These are phyloP conservation scores for Neurospora sp. DNA, from an alignment of 2,329 filamentous ascomycete species.

Conservation along the genomic window DNA sequence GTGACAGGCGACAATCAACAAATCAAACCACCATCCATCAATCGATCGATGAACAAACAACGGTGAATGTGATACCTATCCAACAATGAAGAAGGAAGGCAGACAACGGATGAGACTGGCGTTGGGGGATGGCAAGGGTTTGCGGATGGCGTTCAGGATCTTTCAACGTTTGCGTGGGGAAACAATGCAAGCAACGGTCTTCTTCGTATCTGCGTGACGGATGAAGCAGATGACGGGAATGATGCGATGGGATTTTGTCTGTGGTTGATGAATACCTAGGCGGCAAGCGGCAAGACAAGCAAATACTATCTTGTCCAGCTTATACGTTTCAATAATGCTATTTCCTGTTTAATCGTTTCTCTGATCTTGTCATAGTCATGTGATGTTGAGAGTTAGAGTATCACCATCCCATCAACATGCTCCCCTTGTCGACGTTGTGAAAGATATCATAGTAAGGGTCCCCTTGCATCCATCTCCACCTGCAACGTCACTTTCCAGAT, in stretches of 20 bases:
- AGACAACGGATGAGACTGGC: not conserved
- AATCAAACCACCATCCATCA: not conserved
- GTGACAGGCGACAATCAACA: not conserved
- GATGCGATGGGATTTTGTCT: not conserved
- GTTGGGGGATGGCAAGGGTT: not conserved
- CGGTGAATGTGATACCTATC: not conserved
- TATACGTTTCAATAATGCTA: not conserved
- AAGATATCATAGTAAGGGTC: not conserved
- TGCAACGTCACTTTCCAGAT: not conserved
- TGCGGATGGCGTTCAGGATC: not conserved
- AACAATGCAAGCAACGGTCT: not conserved
- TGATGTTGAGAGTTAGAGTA: not conserved
- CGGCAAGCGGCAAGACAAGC: not conserved
- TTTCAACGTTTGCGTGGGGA: not conserved
- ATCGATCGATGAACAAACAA: not conserved
- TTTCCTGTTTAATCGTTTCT: not conserved
- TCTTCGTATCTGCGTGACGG: not conserved
- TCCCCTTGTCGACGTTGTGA: not conserved
- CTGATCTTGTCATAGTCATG: not conserved
- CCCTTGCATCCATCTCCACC: not conserved
- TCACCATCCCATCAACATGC: not conserved
- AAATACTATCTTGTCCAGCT: not conserved
- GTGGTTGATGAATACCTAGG: not conserved
- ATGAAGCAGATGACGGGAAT: not conserved
- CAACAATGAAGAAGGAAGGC: not conserved